Percentiles rank a stretch among this genome's conserved stretches.
Conservation (phyloP, 139 green algal species). For the Microglena sp. region DNA sequence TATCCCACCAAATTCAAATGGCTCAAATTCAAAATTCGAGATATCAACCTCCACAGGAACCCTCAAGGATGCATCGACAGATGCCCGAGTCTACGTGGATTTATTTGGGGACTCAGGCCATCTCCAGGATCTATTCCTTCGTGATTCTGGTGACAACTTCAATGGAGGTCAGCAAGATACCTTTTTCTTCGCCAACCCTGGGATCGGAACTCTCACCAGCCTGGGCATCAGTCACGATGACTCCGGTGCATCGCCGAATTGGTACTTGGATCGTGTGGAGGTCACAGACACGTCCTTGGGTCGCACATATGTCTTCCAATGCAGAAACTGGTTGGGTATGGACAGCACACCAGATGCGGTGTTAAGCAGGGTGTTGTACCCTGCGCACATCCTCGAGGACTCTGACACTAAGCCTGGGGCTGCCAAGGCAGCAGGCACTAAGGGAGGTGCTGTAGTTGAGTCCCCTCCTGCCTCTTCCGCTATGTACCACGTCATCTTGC, state of each 20-base stretch:
- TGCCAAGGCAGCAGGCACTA: not conserved
- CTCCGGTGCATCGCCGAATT: constrained; percentile 27
- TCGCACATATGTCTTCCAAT: constrained; percentile 10
- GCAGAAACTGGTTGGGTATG: constrained; percentile 19
- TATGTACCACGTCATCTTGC: not conserved
- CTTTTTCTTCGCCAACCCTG: constrained; percentile 27
- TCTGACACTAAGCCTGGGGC: not conserved
- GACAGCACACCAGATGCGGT: not conserved
- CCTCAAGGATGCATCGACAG: constrained; percentile 12
- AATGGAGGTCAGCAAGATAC: constrained; percentile 14
- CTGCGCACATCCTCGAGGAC: too few relatives aligned
- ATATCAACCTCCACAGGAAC: not conserved
- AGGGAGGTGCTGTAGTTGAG: not conserved
- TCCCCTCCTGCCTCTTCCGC: not conserved
- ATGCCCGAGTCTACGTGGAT: constrained; percentile 23
- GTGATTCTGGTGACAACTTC: constrained; percentile 20
- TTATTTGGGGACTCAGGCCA: constrained; percentile 15
- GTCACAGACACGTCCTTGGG: constrained; percentile 13
- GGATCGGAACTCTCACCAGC: constrained; percentile 16
- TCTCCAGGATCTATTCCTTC: constrained; percentile 20
- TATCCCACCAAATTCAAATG: too few relatives aligned
- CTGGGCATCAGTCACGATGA: constrained; percentile 22
- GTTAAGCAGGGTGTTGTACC: not conserved
- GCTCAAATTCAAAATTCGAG: too few relatives aligned
- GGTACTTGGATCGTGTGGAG: constrained; percentile 24